Percentiles rank a stretch among this genome's conserved stretches.
Conservation (phyloP, 2,329 filamentous ascomycete species). For the Aspergillus sp. region DNA sequence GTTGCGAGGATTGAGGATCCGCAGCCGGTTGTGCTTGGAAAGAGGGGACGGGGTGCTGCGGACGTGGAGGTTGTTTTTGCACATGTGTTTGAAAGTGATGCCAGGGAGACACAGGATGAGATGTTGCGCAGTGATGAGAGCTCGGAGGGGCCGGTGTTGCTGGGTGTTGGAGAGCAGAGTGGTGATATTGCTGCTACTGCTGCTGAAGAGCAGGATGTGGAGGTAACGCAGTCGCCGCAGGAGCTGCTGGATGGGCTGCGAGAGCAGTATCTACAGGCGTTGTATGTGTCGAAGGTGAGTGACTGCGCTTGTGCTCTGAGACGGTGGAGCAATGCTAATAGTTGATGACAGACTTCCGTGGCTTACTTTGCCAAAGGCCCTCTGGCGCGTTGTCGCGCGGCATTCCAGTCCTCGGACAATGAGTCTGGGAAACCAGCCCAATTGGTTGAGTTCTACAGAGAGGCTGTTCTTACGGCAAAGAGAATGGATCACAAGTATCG, state of each 20-base stretch:
- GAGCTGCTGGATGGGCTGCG: slow-evolving; percentile 39
- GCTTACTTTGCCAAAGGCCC: slow-evolving; percentile 56
- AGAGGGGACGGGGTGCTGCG: slow-evolving; percentile 19
- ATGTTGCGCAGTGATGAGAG: background rate
- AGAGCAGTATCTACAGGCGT: slow-evolving; percentile 45
- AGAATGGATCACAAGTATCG: slow-evolving; percentile 52
- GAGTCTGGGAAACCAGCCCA: slow-evolving; percentile 27
- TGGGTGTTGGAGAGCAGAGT: background rate
- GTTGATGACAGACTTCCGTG: slow-evolving; percentile 44
- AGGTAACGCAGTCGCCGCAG: slow-evolving; percentile 33
- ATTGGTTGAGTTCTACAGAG: slow-evolving; percentile 43
- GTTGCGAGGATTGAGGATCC: slow-evolving; percentile 37
- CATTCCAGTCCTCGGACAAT: slow-evolving; percentile 34
- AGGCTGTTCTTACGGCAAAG: slow-evolving; percentile 46
- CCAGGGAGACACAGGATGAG: background rate
- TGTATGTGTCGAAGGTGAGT: slow-evolving; percentile 47
- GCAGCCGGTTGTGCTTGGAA: slow-evolving; percentile 16
- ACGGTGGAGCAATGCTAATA: slow-evolving; percentile 18
- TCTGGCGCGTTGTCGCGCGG: slow-evolving; percentile 47
- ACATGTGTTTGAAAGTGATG: background rate
- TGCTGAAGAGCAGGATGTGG: slow-evolving; percentile 13
- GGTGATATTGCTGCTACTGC: background rate
- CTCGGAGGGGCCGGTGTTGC: background rate
- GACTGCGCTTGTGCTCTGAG: background rate
- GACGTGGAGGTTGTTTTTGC: background rate